These are phyloP conservation scores for Epichloe uncinata DNA, from an alignment of 2,329 filamentous ascomycete genomes.

Conservation along the genomic window DNA sequence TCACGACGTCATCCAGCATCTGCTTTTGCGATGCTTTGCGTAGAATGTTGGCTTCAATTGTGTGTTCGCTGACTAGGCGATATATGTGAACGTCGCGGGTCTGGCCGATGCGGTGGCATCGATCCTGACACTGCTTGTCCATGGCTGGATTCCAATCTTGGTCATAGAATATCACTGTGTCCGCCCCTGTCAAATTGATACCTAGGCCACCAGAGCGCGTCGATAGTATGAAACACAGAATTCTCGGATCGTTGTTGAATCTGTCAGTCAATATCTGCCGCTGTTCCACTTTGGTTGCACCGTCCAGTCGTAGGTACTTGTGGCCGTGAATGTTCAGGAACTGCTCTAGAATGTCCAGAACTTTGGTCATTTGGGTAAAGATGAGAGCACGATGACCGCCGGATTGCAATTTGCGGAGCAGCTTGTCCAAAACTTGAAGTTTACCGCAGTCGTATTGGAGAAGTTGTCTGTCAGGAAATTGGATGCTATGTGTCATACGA, in stretches of 20 bases:
- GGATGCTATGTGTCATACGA: conserved; percentile 83
- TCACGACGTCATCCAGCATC: conserved; percentile 94
- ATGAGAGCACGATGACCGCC: conserved; percentile 90
- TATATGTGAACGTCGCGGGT: conserved; percentile 98
- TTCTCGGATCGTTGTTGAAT: conserved; percentile 89
- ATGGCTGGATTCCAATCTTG: conserved; percentile 99
- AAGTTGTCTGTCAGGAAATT: conserved; percentile 92
- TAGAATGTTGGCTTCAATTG: conserved; percentile 94
- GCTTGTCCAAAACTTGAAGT: conserved; percentile 73
- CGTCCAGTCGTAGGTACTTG: conserved; percentile 90
- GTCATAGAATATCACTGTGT: conserved; percentile 98
- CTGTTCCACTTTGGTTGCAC: conserved; percentile 91
- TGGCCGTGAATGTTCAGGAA: conserved; percentile 97
- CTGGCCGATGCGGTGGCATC: conserved; percentile 93
- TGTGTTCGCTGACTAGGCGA: conserved; percentile 82
- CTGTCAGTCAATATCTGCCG: conserved; percentile 90
- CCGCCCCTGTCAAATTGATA: conserved; percentile 91
- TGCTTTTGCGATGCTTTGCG: conserved; percentile 96
- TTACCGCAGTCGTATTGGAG: conserved; percentile 97
- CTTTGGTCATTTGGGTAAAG: conserved; percentile 99
- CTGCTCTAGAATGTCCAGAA: conserved; percentile 91
- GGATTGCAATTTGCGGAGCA: conserved; percentile 75
- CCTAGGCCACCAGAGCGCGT: conserved; percentile 88
- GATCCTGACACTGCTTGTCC: conserved; percentile 98
- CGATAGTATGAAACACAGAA: conserved; percentile 89